Evolutionary conservation across 345 rosid species (phyloP), one percentile per base, ranked within the genome.

Genomic region (Corchorus capsularis): DNA sequence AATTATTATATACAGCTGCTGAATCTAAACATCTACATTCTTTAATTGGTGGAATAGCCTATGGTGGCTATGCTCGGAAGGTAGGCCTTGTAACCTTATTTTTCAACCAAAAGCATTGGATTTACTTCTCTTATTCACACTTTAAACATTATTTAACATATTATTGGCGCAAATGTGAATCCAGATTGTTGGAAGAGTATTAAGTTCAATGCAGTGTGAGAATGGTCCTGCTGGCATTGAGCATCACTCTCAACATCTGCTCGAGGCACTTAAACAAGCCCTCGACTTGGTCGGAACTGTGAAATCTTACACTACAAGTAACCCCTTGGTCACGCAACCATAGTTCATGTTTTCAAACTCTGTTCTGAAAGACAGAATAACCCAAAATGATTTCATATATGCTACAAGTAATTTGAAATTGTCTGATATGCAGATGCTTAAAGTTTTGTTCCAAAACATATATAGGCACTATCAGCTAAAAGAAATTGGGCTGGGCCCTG

Each of bases 41-140:
- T 19, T 39, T 74, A 27, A 79, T 86, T 41, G 86, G 87, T 69
- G 93, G 91, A 67, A 73, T 89, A 68, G 91, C 91, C 45, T 89
- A 80, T 32, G 91, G 91, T 54, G 90, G 91, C 55, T 82, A 89
- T 77, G 90, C 93, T 41, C 80, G 89, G 62, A 86, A 89, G 90
- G 93, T 85, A 50, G 27, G 76, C 72, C 16, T 4, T 49, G 8
- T 15, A 7, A 13, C 59, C 39, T 45, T 8, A 41, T 10, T 13
- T 22, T 16, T 14, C 14, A 15, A 50, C 52, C 13, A 2, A 7
- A 64, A 8, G 39, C 15, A 4, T 4, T 6, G 3, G 27, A 0
- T n/a, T 19, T 53, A 4, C 8, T 6, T 50, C 12, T 22, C 2
- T 5, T 69, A 59, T 3, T 45, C 27, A 15, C 39, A 49, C 37